These are phyloP conservation scores for Cinchona pubescens DNA, from an alignment of 257 asterid species.

Conservation along the genomic window DNA sequence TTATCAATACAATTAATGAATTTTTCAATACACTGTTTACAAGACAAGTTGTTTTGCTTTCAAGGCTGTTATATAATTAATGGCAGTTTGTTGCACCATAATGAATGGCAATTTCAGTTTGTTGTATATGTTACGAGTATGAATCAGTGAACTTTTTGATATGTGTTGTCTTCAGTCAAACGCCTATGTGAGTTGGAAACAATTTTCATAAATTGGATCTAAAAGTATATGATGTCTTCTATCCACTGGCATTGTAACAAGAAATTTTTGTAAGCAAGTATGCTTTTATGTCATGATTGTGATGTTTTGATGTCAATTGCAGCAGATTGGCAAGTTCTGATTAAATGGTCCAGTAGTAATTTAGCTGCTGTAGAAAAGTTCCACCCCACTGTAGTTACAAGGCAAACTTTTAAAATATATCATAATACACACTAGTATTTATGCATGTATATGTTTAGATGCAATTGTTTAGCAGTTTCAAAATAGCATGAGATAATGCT, in stretches of 20 bases:
- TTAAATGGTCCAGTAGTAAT: neutral
- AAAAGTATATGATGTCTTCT: neutral
- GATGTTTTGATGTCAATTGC: neutral
- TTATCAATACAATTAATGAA: no score
- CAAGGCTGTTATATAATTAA: neutral
- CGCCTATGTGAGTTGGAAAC: no score
- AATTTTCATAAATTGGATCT: neutral
- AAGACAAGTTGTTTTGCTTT: neutral
- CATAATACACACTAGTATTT: neutral
- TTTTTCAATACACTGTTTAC: no score
- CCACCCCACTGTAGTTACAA: neutral
- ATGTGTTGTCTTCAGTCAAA: no score
- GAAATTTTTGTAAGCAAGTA: neutral
- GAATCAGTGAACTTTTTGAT: no score
- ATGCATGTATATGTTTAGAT: neutral
- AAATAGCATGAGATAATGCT: neutral
- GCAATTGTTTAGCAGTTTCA: neutral
- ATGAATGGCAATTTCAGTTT: neutral
- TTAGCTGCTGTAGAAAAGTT: neutral
- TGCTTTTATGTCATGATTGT: neutral
- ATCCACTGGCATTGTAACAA: no score
- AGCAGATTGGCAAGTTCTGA: neutral
- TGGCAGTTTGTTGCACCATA: neutral
- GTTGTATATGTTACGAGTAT: neutral
- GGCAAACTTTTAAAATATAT: neutral